These are phyloP conservation scores for Blastobotrys attinorum DNA, from an alignment of 805 yeast species.

Conservation along the genomic window DNA sequence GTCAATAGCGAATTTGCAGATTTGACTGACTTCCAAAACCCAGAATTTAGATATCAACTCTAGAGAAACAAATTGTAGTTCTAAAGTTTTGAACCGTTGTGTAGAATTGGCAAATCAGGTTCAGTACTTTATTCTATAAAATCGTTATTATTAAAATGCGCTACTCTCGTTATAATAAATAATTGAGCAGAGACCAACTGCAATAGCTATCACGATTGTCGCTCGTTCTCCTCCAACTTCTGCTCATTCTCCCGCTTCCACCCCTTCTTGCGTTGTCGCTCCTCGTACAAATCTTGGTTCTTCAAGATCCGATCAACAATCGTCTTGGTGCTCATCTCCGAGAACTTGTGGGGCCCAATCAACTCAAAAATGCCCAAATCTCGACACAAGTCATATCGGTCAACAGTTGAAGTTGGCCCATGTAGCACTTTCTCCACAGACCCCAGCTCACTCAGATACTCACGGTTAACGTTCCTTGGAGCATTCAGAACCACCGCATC, in stretches of 20 bases:
- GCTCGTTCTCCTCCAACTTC: too few species aligned
- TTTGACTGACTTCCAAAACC: slow-evolving; percentile 47
- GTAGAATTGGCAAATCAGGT: too few species aligned
- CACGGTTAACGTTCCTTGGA: slow-evolving; percentile 42
- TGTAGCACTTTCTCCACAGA: slow-evolving; percentile 38
- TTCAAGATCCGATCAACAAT: slow-evolving; percentile 69
- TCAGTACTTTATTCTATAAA: too few species aligned
- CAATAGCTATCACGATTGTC: too few species aligned
- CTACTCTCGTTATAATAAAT: too few species aligned
- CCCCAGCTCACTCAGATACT: slow-evolving; percentile 35
- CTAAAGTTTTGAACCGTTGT: too few species aligned
- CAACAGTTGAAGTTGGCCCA: slow-evolving; percentile 56
- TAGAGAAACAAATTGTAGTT: not conserved
- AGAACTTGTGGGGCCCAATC: slow-evolving; percentile 49
- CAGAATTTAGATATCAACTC: slow-evolving; percentile 26
- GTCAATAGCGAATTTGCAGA: slow-evolving; percentile 25
- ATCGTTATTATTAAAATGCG: too few species aligned
- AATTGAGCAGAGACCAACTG: too few species aligned
- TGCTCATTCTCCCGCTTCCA: slow-evolving; percentile 57
- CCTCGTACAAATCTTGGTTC: slow-evolving; percentile 65
- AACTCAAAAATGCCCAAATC: slow-evolving; percentile 32
- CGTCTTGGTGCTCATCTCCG: slow-evolving; percentile 56
- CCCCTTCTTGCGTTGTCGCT: slow-evolving; percentile 81
- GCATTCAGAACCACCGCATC: slow-evolving; percentile 72
- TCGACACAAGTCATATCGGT: slow-evolving; percentile 34